Conservation (phyloP, 805 yeast species). For the Cyberlindnera misumaiensis region DNA sequence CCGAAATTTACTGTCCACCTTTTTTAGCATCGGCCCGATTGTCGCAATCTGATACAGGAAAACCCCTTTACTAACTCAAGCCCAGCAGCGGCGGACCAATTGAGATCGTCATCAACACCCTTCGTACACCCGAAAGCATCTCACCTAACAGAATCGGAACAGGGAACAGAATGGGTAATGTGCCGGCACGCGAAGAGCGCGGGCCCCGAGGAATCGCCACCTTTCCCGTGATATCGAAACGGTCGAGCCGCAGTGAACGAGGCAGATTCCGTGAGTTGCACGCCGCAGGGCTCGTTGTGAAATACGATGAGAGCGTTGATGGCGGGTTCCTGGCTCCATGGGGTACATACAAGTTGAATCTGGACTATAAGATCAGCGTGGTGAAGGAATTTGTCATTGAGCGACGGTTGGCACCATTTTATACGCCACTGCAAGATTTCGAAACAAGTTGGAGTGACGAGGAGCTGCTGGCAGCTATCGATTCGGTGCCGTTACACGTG, state of each 20-base stretch:
- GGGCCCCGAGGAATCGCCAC: too few species aligned
- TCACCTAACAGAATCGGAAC: too few species aligned
- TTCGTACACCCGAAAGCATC: too few species aligned
- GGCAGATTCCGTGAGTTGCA: conserved; percentile 47
- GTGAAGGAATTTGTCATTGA: conserved; percentile 67
- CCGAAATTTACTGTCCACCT: too few species aligned
- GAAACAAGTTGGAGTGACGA: conserved; percentile 66
- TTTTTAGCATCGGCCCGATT: too few species aligned
- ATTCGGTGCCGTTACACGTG: conserved; percentile 51
- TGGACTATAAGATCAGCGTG: conserved; percentile 65
- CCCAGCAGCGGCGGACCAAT: too few species aligned
- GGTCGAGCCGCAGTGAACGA: conserved; percentile 45
- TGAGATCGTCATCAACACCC: too few species aligned
- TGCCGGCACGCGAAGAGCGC: too few species aligned
- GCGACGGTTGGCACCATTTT: conserved; percentile 82
- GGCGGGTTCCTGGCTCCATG: conserved; percentile 93
- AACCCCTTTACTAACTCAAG: too few species aligned
- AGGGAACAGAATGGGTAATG: too few species aligned
- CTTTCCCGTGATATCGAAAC: too few species aligned
- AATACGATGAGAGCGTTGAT: conserved; percentile 68
- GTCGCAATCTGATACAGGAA: too few species aligned
- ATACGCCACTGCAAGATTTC: conserved; percentile 79
- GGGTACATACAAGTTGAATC: conserved; percentile 71
- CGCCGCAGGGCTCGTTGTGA: conserved; percentile 50
- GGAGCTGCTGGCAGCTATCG: conserved; percentile 49